Evolutionary conservation across 2,329 filamentous ascomycete species (phyloP), one percentile per base, ranked within the genome.

Genomic region (Fusarium sp.): DNA sequence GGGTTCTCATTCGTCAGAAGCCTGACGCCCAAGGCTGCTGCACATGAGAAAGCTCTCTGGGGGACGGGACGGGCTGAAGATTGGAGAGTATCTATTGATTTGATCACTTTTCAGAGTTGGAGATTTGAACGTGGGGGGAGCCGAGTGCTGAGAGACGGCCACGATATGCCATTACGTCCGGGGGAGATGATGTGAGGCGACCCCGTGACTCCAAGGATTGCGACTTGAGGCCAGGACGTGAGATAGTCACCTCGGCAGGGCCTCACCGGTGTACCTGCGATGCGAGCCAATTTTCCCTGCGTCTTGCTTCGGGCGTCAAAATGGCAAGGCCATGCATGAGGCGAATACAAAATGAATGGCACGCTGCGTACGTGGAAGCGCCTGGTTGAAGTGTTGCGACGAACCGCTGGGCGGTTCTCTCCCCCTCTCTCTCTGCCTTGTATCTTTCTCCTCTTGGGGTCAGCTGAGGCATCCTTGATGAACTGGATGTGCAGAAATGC

Each of bases 1-100:
- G 71, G 25, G 36, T 25, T 56, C 70, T 70, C 55, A 75, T 75
- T 75, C 71, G 73, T 34, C 62, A 20, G 58, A 16, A 20, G 11
- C 11, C 59, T 51, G 62, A 20, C 58, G 59, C 55, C 58, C 59
- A 53, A 69, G 61, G 62, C 67, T 68, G 46, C 49, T 46, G 53
- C 49, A 61, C 14, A 29, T n/a, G 54, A 36, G 31, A 18, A 25
- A 50, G 33, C 31, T n/a, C 42, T 11, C 44, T 54, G 59, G 58
- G 51, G 29, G 29, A 31, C 29, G 29, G 29, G 46, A 58, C 66
- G 42, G 33, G 53, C 46, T 55, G 23, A 50, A 51, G 34, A 51
- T 55, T 63, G 50, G 50, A 57, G 36, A 38, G 20, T 61, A 40
- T 54, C 54, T 31, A 31, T 31, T 31, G 29, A 49, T 58, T 54